Base-by-base conservation (phyloP, 2,329 filamentous ascomycete genomes). In the Ophiobolus disseminans region DNA sequence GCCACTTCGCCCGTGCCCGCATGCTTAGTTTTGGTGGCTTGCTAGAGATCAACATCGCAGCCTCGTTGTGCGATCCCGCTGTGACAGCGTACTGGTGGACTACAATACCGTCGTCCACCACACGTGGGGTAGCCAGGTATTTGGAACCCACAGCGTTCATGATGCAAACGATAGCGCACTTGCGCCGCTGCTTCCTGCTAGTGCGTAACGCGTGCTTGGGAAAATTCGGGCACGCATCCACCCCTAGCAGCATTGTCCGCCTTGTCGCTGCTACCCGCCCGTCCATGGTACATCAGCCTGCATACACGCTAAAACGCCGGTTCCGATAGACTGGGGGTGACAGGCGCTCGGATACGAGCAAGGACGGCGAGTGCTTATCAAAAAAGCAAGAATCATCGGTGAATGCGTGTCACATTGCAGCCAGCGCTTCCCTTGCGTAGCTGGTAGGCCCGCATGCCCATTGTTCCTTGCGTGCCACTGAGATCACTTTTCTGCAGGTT, bases 251-350 rank as follows among this genome's bases (percentile, higher is more conserved):
- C 13, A 16, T 13, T 20, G 16, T 25, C 30, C 19, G n/a, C 19
- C 30, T 32, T 16, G 10, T n/a, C 13, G 20, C 32, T 10, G 11
- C 4, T 30, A 25, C 17, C 31, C 22, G 9, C 14, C 35, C 37
- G 13, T 35, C 41, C 30, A 16, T 30, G 19, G 20, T 38, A 40
- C 35, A 40, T 41, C 49, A 47, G 47, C 43, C 32, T 6, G 43
- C 45, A 45, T 46, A 47, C 44, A 45, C 40, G 22, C 48, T 42
- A 52, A n/a, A 45, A 17, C 4, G 45, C 53, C 53, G 36, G 45
- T 55, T 34, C 60, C 60, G 46, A 50, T 44, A 22, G 36, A 20
- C 25, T 41, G 46, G 53, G n/a, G 46, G 47, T 57, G 57, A 62
- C 55, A 60, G 44, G 57, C 50, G 43, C 43, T 50, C 49, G 40